Evolutionary conservation across 2,329 filamentous ascomycete species (phyloP), one percentile per base, ranked within the genome.

Genomic region (Thermoascus crustaceus): DNA sequence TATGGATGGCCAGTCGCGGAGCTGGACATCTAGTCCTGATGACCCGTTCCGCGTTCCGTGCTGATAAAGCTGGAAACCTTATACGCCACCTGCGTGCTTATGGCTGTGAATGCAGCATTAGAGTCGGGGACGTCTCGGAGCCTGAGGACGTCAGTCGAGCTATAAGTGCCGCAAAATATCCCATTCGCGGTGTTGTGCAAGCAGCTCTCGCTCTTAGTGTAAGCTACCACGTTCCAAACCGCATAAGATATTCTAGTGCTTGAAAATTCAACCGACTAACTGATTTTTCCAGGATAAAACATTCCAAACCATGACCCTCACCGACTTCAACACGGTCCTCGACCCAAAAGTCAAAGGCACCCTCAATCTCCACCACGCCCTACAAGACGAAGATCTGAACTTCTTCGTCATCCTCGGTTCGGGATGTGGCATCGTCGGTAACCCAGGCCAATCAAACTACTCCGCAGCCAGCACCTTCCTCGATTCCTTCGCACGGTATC

Each of bases 401-500:
- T 23, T 23, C 21, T 23, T 23, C 21, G 10, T 10, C 6, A 6
- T 23, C 10, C 21, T 23, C 6, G 6, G 6, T 23, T 6, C 6
- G 6, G 21, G 6, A 10, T 6, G 21, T 23, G 40, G 39, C 11
- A 22, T 42, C 18, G 23, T 42, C 8, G 42, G 42, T 11, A 26
- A 42, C 16, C 25, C 20, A 17, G 34, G 26, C 8, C 36, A 44
- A 19, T 27, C 36, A 20, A 42, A 40, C 34, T 44, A 44, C 20
- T 32, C 36, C 7, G 42, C 42, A 6, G 40, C 24, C 17, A 40
- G 34, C 18, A 30, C 20, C n/a, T 44, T 44, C 37, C 36, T 40
- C 8, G 36, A 44, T 20, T 52, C 32, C 36, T 50, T 59, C 18
- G 47, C 48, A 1, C 26, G 23, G 1, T 48, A 50, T 17, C 41